Evolutionary conservation across 2,329 filamentous ascomycete species (phyloP).

Genomic region (Talaromyces funiculosus): DNA sequence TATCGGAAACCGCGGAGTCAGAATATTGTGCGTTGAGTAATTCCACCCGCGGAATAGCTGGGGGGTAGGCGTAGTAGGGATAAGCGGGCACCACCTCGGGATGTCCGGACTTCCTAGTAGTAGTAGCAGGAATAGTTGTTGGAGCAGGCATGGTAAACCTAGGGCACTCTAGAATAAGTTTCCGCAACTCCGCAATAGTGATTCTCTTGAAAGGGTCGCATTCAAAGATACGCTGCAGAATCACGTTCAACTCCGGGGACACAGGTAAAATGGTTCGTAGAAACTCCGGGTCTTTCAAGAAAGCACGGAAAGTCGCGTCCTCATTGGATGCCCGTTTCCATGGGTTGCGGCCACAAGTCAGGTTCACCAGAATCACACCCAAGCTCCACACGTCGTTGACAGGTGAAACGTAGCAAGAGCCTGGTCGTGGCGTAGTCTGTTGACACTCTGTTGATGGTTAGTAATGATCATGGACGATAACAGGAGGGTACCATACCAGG

Average conservation of each 20-base stretch:
- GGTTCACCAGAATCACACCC: constrained; percentile 95
- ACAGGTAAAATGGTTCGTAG: constrained; percentile 88
- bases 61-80: constrained; percentile 30
- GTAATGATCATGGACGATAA: not conserved
- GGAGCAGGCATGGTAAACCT: constrained; percentile 54
- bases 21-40: constrained; percentile 33
- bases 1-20: constrained; percentile 35
- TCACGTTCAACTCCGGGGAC: constrained; percentile 81
- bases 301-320: constrained; percentile 92
- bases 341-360: constrained; percentile 95
- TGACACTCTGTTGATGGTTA: constrained; percentile 67
- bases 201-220: constrained; percentile 78
- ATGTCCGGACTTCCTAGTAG: constrained; percentile 31
- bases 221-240: constrained; percentile 82
- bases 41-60: constrained; percentile 31
- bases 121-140: constrained; percentile 30
- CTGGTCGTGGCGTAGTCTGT: constrained; percentile 63
- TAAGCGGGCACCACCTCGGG: constrained; percentile 30
- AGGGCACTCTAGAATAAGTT: constrained; percentile 69
- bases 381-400: constrained; percentile 97
- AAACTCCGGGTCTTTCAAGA: constrained; percentile 77
- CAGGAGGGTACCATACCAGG: constrained; percentile 70
- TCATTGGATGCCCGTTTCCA: constrained; percentile 95
- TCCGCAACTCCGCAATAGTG: constrained; percentile 70
- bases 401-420: constrained; percentile 77